Evolutionary conservation across 2,329 filamentous ascomycete species (phyloP).

Genomic region (Sclerotinia sclerotiorum): DNA sequence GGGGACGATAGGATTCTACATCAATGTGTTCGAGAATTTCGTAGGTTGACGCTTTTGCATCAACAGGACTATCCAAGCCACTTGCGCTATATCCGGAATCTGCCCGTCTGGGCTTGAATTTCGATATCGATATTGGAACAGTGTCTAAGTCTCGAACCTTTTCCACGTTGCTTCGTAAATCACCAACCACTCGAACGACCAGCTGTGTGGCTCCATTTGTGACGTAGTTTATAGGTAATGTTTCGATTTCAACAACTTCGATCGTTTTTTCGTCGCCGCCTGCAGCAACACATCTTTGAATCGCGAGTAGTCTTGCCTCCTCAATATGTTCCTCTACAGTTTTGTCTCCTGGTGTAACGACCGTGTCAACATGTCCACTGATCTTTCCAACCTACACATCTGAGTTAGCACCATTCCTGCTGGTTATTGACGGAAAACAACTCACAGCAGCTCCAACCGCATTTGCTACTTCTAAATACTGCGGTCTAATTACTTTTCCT

Average conservation of each 20-base stretch:
- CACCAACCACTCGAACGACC: conserved; percentile 38
- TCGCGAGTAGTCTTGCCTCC: conserved; percentile 33
- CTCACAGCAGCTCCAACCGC: conserved; percentile 58
- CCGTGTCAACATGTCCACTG: conserved; percentile 36
- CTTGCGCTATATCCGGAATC: conserved; percentile 15
- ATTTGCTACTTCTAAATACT: conserved; percentile 57
- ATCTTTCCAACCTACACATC: conserved; percentile 37
- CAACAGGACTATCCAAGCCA: conserved; percentile 7
- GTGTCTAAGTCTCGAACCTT: conserved; percentile 23
- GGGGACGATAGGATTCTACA: conserved; percentile 44
- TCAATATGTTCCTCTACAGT: conserved; percentile 35
- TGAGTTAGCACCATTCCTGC: background rate
- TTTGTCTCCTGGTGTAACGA: conserved; percentile 32
- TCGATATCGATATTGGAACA: background rate
- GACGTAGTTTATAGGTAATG: conserved; percentile 37
- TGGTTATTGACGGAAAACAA: conserved; percentile 32
- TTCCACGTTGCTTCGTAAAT: conserved; percentile 31
- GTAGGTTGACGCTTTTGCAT: conserved; percentile 35
- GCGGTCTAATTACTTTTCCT: conserved; percentile 51
- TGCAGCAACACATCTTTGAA: conserved; percentile 34
- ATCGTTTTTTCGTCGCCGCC: conserved; percentile 35
- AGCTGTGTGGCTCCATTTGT: conserved; percentile 37
- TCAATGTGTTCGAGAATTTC: conserved; percentile 32
- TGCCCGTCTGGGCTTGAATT: conserved; percentile 8
- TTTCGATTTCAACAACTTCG: conserved; percentile 38